phyloP scores from a whole-genome alignment of 2,329 filamentous ascomycete genomes.

The Aspergillus glaucus region DNA sequence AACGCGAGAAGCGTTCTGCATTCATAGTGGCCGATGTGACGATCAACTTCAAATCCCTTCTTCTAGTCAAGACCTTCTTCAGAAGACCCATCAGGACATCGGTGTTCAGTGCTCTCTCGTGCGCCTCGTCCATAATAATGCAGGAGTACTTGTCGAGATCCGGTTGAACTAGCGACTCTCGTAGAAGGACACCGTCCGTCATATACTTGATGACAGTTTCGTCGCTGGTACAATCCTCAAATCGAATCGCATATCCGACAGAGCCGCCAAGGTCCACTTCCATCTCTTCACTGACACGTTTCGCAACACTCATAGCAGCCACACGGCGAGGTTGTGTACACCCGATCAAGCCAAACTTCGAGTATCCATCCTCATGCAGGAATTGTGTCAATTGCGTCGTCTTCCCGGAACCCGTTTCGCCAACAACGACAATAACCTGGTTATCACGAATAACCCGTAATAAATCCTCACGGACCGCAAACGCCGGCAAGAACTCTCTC shows the following conservation, averaged over 20 bases:
- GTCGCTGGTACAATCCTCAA: slow-evolving; percentile 95
- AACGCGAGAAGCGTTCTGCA: slow-evolving; percentile 87
- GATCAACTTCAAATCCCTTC: slow-evolving; percentile 89
- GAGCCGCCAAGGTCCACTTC: slow-evolving; percentile 78
- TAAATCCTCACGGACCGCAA: slow-evolving; percentile 90
- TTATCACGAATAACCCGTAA: slow-evolving; percentile 91
- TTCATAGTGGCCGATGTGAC: slow-evolving; percentile 99
- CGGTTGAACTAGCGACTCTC: slow-evolving; percentile 86
- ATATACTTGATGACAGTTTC: slow-evolving; percentile 98
- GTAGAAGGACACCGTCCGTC: slow-evolving; percentile 91
- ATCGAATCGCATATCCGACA: slow-evolving; percentile 95
- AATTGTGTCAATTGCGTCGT: slow-evolving; percentile 97
- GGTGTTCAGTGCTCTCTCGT: slow-evolving; percentile 92
- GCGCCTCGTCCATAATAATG: slow-evolving; percentile 99
- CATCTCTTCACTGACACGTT: slow-evolving; percentile 98
- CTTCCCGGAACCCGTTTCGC: slow-evolving; percentile 95
- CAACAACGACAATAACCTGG: slow-evolving; percentile 93
- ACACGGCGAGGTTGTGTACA: slow-evolving; percentile 96
- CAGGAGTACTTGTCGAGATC: slow-evolving; percentile 95
- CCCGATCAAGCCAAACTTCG: slow-evolving; percentile 78
- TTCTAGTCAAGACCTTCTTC: slow-evolving; percentile 87
- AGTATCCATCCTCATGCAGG: slow-evolving; percentile 90
- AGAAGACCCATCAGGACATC: slow-evolving; percentile 96
- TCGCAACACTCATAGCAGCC: slow-evolving; percentile 97
- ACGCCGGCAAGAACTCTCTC: slow-evolving; percentile 86